Percentiles rank a stretch among this genome's conserved stretches.
phyloP scores from a whole-genome alignment of 2,329 filamentous ascomycete species.

The Fusarium phyllophilum region DNA sequence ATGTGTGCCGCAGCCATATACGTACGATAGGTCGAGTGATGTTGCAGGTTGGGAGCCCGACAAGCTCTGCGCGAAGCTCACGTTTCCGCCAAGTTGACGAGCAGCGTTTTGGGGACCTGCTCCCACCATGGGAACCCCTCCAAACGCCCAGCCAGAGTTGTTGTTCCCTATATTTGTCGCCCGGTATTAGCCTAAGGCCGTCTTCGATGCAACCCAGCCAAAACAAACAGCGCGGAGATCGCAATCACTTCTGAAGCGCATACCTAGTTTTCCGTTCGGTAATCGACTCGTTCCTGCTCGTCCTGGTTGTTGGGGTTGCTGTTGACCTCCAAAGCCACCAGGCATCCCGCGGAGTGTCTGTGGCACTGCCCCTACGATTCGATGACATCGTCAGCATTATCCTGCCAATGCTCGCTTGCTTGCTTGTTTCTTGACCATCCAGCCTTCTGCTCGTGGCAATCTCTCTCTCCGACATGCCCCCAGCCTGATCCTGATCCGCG shows the following conservation, averaged over 20 bases:
- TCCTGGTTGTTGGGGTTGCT: constrained; percentile 64
- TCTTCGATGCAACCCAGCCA: constrained; percentile 10
- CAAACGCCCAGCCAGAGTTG: constrained; percentile 70
- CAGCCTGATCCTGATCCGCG: neutral
- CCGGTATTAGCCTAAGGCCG: constrained; percentile 37
- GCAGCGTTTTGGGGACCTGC: constrained; percentile 63
- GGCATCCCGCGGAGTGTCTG: constrained; percentile 72
- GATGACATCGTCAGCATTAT: constrained; percentile 44
- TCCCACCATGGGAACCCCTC: constrained; percentile 69
- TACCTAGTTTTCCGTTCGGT: constrained; percentile 74
- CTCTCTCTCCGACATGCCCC: constrained; percentile 1
- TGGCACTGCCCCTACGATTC: constrained; percentile 64
- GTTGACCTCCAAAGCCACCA: constrained; percentile 67
- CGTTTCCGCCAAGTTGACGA: constrained; percentile 66
- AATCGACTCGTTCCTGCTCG: constrained; percentile 67
- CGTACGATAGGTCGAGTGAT: constrained; percentile 73
- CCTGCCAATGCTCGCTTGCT: constrained; percentile 30
- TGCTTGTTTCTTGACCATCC: constrained; percentile 11
- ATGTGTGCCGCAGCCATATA: constrained; percentile 43
- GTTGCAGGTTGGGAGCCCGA: constrained; percentile 70
- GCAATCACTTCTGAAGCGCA: constrained; percentile 6
- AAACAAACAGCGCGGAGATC: constrained; percentile 5
- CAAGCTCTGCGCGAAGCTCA: constrained; percentile 74
- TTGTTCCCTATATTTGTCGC: constrained; percentile 56
- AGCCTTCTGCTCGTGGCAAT: constrained; percentile 6